A percentile compares a stretch with the other conserved stretches of the same genome.
Evolutionary conservation across 2,329 filamentous ascomycete species (phyloP).

Genomic region (Blumeriella jaapii): DNA sequence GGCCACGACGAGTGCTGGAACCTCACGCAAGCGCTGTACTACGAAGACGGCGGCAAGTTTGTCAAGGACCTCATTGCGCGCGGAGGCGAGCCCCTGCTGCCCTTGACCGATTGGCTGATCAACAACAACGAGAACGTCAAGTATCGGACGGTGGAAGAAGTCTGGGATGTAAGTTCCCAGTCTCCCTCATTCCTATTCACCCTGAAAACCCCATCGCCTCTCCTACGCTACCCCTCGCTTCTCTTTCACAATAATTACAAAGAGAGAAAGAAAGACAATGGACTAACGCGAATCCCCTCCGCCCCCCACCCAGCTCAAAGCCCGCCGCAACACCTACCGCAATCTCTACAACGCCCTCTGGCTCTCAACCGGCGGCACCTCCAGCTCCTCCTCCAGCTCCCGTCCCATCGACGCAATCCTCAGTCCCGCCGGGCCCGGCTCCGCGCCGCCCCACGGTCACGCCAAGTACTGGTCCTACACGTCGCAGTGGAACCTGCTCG

Average conservation of each 20-base stretch:
- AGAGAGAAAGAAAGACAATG: not conserved
- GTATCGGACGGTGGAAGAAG: slow-evolving; percentile 13
- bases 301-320: slow-evolving; percentile 14
- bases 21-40: slow-evolving; percentile 16
- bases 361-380: slow-evolving; percentile 12
- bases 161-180: slow-evolving; percentile 10
- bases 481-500: slow-evolving; percentile 54
- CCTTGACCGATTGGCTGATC: slow-evolving; percentile 19
- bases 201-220: too few relatives aligned
- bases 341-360: slow-evolving; percentile 13
- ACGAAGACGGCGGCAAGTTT: slow-evolving; percentile 16
- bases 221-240: not conserved
- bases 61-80: slow-evolving; percentile 7
- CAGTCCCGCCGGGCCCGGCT: slow-evolving; percentile 43
- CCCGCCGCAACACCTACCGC: slow-evolving; percentile 29
- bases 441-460: slow-evolving; percentile 37
- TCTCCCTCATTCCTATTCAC: too few relatives aligned
- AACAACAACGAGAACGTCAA: slow-evolving; percentile 17
- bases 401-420: slow-evolving; percentile 41
- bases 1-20: slow-evolving; percentile 16
- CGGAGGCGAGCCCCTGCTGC: slow-evolving; percentile 11
- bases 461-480: slow-evolving; percentile 52
- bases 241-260: not conserved
- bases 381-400: slow-evolving; percentile 24
- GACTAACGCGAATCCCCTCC: slow-evolving; percentile 1